Conservation (phyloP, 208 protist genomes). For the Acanthamoeba triangularis region DNA sequence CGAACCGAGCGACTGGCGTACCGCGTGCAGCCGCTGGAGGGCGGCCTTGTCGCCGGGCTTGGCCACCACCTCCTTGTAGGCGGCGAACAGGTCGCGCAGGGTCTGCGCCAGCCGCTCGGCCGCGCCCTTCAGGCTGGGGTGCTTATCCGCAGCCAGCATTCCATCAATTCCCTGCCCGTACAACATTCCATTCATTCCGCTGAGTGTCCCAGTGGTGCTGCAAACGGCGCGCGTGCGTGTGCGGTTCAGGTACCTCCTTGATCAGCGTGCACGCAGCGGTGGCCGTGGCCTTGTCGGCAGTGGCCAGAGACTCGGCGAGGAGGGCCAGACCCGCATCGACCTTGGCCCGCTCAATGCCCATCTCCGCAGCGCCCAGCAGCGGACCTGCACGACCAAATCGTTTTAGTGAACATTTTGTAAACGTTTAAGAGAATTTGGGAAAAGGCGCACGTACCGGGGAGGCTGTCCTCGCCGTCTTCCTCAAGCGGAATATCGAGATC, state of each 20-base stretch:
- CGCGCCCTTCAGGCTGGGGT: conserved; percentile 7
- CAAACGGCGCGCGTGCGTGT: neutral
- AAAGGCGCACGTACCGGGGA: conserved; percentile 1
- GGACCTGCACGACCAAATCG: neutral
- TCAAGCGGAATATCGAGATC: conserved; percentile 58
- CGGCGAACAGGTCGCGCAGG: conserved; percentile 22
- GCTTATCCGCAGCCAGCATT: conserved; percentile 49
- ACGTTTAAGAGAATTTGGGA: neutral
- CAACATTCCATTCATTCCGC: too few species aligned
- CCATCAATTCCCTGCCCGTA: neutral
- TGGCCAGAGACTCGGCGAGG: neutral
- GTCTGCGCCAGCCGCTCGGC: conserved; percentile 37
- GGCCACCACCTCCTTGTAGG: conserved; percentile 25
- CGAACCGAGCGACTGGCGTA: neutral
- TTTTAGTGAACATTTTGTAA: neutral
- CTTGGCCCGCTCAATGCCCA: conserved; percentile 10
- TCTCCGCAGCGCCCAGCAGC: neutral
- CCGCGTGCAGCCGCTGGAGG: neutral
- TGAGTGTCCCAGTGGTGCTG: too few species aligned
- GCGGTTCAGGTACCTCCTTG: neutral
- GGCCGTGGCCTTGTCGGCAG: conserved; percentile 5
- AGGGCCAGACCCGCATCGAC: conserved; percentile 7
- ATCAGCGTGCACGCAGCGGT: conserved; percentile 15
- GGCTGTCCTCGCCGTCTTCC: conserved; percentile 11
- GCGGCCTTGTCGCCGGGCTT: conserved; percentile 32